Conservation (phyloP, 2,329 filamentous ascomycete genomes). For the Westerdykella ornata region DNA sequence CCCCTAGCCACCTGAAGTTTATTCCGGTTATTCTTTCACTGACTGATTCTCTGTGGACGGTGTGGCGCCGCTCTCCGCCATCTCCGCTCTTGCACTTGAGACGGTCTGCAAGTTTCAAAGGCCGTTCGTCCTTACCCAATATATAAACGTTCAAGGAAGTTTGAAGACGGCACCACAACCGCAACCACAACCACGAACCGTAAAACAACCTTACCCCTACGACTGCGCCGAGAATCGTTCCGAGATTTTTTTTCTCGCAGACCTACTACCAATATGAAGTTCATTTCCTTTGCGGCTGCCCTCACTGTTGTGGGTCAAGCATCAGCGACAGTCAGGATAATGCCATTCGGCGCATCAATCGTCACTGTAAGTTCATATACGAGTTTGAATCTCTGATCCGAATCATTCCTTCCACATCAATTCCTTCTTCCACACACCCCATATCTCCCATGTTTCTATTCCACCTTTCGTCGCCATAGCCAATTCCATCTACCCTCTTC, state of each 20-base stretch:
- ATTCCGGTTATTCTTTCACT: no score
- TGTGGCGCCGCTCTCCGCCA: no score
- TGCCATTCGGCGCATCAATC: conserved; percentile 35
- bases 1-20: no score
- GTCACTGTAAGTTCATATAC: conserved; percentile 6
- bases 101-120: no score
- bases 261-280: not conserved
- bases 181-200: not conserved
- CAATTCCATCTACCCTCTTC: conserved; percentile 3
- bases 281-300: conserved; percentile 15
- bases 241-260: not conserved
- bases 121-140: no score
- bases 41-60: no score
- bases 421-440: not conserved
- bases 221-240: no score
- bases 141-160: not conserved
- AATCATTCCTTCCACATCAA: not conserved
- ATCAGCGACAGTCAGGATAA: conserved; percentile 20
- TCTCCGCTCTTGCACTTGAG: no score
- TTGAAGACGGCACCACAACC: not conserved
- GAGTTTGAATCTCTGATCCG: not conserved
- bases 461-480: conserved; percentile 3
- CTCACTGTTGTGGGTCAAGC: conserved; percentile 3
- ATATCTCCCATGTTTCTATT: not conserved
- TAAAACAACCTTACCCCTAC: not conserved